Base-by-base conservation (phyloP, 1,139 yeast species). In the Taphrina confusa region DNA sequence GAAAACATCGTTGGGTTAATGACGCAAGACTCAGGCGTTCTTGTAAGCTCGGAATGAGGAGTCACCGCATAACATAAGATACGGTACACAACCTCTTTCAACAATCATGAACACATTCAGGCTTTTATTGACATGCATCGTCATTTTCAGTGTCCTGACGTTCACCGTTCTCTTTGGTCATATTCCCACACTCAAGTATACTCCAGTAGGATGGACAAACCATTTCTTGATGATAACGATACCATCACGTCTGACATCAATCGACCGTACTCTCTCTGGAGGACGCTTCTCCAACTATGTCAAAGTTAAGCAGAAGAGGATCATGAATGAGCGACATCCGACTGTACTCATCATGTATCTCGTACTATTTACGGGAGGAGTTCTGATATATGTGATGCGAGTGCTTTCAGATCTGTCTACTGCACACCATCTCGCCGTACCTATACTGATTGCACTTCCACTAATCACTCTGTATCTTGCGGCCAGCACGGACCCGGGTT, bases 401-500 rank as follows among this genome's bases (percentile, higher is more conserved):
- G 78, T 82, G 42, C 82, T 84, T 66, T 50, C 75, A 1, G 65
- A 65, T 1, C 72, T 82, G 3, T 49, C 39, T 3, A 73, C 83
- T 47, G 68, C 78, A 9, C 30, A 51, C 22, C 36, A 27, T n/a
- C n/a, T 65, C 66, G 61, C 71, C 61, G 65, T 72, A 16, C 69
- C 72, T 2, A 18, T 65, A 27, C 62, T 66, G 3, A 65, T 75
- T n/a, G 63, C 72, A 0, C 33, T 73, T 16, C 79, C 82, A 0
- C 75, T 80, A 28, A 52, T 70, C 0, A 64, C 77, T 4, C 75
- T 84, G 40, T 70, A 77, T 16, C 63, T 78, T 54, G 80, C 84
- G 1, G 76, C 78, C 0, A 76, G 79, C 58, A 72, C 79, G 0
- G 80, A 82, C 65, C 91, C 95, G 0, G 91, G 90, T 0, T 64